These are phyloP conservation scores for Benincasa hispida DNA, from an alignment of 306 rosid genomes.

Conservation along the genomic window DNA sequence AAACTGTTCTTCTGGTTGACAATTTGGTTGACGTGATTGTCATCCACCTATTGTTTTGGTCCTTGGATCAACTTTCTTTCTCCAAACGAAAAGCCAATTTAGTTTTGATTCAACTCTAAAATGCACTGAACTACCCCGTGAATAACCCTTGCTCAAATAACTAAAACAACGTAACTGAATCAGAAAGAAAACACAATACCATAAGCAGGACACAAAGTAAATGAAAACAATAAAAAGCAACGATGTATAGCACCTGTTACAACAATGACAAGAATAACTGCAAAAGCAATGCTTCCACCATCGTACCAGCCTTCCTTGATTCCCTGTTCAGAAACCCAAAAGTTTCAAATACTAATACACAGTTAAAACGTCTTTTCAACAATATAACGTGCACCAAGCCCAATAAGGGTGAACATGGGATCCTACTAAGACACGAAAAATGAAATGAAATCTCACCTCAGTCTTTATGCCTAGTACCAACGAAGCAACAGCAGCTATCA, in stretches of 20 bases:
- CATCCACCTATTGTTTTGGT: neutral
- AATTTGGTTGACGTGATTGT: neutral
- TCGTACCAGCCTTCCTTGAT: slow-evolving; percentile 97
- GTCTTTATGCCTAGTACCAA: slow-evolving; percentile 89
- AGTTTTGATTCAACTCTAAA: neutral
- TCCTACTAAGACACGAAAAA: neutral
- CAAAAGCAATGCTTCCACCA: slow-evolving; percentile 99
- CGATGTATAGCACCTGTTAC: slow-evolving; percentile 56
- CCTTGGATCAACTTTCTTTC: neutral
- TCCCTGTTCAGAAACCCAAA: slow-evolving; percentile 44
- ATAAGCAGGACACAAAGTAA: neutral
- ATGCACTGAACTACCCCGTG: neutral
- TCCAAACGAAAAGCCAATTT: neutral
- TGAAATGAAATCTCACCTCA: slow-evolving; percentile 46
- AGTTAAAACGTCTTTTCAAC: neutral
- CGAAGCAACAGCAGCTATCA: slow-evolving; percentile 93
- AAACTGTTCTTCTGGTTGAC: neutral
- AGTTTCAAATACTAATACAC: neutral
- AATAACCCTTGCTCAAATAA: neutral
- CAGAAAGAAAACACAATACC: neutral
- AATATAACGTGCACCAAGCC: neutral
- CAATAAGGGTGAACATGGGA: neutral
- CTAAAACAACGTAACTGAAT: neutral
- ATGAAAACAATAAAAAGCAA: neutral
- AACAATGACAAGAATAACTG: slow-evolving; percentile 83